These are phyloP conservation scores for Yamadazyma spencermartinsiae DNA, from an alignment of 1,139 yeast genomes.

Conservation along the genomic window DNA sequence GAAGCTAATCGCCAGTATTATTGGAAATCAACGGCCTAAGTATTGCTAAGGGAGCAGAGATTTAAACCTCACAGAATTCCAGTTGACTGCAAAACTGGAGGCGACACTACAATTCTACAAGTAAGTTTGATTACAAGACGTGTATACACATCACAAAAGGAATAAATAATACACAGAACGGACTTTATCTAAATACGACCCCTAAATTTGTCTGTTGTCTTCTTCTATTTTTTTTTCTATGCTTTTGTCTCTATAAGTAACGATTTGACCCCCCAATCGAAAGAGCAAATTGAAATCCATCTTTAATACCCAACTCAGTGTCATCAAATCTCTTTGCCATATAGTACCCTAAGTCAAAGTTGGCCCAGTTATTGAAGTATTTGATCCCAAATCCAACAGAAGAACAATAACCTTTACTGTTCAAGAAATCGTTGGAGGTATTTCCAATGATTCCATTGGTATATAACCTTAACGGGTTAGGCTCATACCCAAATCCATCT, in stretches of 20 bases:
- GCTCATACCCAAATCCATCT: conserved; percentile 21
- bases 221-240: neutral
- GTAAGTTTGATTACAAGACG: too few species aligned
- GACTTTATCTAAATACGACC: neutral
- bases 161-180: neutral
- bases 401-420: conserved; percentile 28
- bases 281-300: conserved; percentile 50
- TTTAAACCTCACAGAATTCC: neutral
- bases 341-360: conserved; percentile 48
- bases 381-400: conserved; percentile 45
- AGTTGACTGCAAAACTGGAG: neutral
- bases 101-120: too few species aligned
- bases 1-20: neutral
- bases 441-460: conserved; percentile 35
- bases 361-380: conserved; percentile 46
- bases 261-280: conserved; percentile 46
- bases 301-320: conserved; percentile 33
- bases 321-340: conserved; percentile 32
- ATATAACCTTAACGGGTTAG: conserved; percentile 46
- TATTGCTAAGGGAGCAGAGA: neutral
- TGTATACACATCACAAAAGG: too few species aligned
- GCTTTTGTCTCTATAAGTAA: neutral
- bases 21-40: neutral
- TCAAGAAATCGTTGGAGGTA: conserved; percentile 30
- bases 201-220: neutral